Base-by-base conservation (phyloP, 2,329 filamentous ascomycete genomes). In the Coniella vitis region DNA sequence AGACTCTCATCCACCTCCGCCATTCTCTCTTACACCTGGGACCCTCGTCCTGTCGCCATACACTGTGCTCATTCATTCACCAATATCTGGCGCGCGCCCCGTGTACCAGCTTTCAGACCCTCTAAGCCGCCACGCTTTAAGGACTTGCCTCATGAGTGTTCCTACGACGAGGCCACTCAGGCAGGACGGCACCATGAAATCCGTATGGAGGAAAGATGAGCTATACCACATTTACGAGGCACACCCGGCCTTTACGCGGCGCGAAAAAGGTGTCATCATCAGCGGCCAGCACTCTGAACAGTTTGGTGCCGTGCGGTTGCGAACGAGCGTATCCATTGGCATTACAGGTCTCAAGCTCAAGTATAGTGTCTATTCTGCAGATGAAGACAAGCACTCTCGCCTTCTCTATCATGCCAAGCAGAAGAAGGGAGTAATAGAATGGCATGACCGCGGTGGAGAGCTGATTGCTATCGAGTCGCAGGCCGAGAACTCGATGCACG, bases 1-100 rank as follows among this genome's bases (percentile, higher is more conserved):
- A n/a, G 16, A 34, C 17, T 13, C 32, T 3, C 40, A 22, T 17
- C 38, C 40, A 39, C 49, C 49, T 1, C 45, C 45, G 12, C 49
- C 49, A 3, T 51, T 51, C 36, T 45, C 40, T 5, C 29, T 45
- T 21, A 51, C 49, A 4, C 49, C 49, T 14, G 45, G 49, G 2
- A 48, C 39, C 3, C 40, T 51, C 12, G 10, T 51, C 13, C 25
- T 51, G 2, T n/a, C 37, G 4, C 49, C 40, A 2, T 22, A 34
- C 12, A n/a, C 40, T 4, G 7, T 19, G 14, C 21, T 41, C 16
- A 45, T 51, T 4, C 40, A 35, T 2, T 4, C 22, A 7, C 22
- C 45, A 3, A 21, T 45, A 12, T 20, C 45, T 10, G 40, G 40
- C 3, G 40, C 40, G 1, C 38, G 45, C 10, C 40, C 49, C 9